A percentile compares a stretch with the other conserved stretches of the same genome.
phyloP scores from a whole-genome alignment of 2,329 filamentous ascomycete genomes.

The Ophiosphaerella korrae region DNA sequence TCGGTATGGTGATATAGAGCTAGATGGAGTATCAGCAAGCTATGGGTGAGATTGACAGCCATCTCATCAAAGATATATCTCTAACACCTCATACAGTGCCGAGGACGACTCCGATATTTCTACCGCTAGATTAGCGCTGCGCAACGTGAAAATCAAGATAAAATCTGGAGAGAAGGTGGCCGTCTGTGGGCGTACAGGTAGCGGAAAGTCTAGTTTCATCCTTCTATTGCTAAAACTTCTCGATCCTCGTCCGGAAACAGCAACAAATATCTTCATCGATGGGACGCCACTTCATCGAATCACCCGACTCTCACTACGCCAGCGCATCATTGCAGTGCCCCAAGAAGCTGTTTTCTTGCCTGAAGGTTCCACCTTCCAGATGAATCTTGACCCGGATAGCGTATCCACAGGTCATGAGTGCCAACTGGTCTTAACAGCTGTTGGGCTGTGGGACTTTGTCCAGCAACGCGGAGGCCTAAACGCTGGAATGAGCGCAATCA shows the following conservation, averaged over 20 bases:
- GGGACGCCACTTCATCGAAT: slow-evolving; percentile 6
- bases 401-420: slow-evolving; percentile 41
- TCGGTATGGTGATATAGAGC: slow-evolving; percentile 42
- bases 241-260: slow-evolving; percentile 3
- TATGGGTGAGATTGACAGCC: slow-evolving; percentile 18
- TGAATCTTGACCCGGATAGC: slow-evolving; percentile 52
- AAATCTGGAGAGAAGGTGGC: slow-evolving; percentile 52
- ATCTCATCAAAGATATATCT: too few relatives aligned
- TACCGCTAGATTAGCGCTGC: slow-evolving; percentile 8
- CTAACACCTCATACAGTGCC: neutral
- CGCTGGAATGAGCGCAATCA: slow-evolving; percentile 7
- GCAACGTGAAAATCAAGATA: slow-evolving; percentile 49
- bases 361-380: slow-evolving; percentile 46
- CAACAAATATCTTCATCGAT: slow-evolving; percentile 12
- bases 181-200: slow-evolving; percentile 58
- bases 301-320: slow-evolving; percentile 12
- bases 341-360: slow-evolving; percentile 57
- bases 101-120: neutral
- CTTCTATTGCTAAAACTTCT: slow-evolving; percentile 15
- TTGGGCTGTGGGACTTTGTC: slow-evolving; percentile 48
- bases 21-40: slow-evolving; percentile 41
- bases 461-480: slow-evolving; percentile 17
- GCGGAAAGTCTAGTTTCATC: slow-evolving; percentile 32
- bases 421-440: slow-evolving; percentile 47
- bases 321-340: slow-evolving; percentile 50